Percentiles rank a stretch among this genome's conserved stretches.
phyloP scores from a whole-genome alignment of 306 rosid species.

The Cucumis cinereus region DNA sequence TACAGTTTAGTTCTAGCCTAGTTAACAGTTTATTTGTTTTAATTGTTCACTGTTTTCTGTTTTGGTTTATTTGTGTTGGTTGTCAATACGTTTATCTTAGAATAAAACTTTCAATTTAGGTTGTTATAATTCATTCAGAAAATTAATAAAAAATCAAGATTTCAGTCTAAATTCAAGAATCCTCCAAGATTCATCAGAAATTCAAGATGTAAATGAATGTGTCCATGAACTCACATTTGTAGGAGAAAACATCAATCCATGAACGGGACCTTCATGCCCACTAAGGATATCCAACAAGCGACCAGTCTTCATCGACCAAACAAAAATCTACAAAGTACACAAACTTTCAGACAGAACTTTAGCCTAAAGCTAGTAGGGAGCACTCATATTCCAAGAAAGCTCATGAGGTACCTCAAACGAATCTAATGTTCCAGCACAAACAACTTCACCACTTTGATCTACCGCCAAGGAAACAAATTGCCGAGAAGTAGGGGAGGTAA shows the following conservation, averaged over 20 bases:
- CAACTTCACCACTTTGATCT: slow-evolving; percentile 91
- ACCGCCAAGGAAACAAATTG: slow-evolving; percentile 87
- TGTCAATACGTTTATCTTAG: no score
- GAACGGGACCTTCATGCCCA: slow-evolving; percentile 96
- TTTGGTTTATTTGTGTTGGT: no score
- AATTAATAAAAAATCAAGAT: no score
- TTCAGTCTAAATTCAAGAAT: no score
- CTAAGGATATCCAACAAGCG: slow-evolving; percentile 74
- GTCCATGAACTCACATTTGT: slow-evolving; percentile 55
- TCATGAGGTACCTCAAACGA: slow-evolving; percentile 60
- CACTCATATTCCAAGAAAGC: slow-evolving; percentile 1
- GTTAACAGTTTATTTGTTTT: no score
- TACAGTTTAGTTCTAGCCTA: no score
- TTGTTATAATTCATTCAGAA: no score
- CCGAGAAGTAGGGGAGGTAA: slow-evolving; percentile 60
- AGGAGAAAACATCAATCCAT: slow-evolving; percentile 84
- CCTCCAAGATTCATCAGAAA: no score
- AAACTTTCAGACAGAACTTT: not conserved
- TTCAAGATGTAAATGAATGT: not conserved
- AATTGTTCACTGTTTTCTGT: no score
- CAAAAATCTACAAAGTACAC: slow-evolving; percentile 49
- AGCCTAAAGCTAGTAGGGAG: slow-evolving; percentile 1
- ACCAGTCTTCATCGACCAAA: slow-evolving; percentile 92
- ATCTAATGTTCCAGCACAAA: slow-evolving; percentile 92
- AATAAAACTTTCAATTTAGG: no score